Base-by-base conservation (phyloP, 2,329 filamentous ascomycete species). In the Thielaviopsis ethacetica region DNA sequence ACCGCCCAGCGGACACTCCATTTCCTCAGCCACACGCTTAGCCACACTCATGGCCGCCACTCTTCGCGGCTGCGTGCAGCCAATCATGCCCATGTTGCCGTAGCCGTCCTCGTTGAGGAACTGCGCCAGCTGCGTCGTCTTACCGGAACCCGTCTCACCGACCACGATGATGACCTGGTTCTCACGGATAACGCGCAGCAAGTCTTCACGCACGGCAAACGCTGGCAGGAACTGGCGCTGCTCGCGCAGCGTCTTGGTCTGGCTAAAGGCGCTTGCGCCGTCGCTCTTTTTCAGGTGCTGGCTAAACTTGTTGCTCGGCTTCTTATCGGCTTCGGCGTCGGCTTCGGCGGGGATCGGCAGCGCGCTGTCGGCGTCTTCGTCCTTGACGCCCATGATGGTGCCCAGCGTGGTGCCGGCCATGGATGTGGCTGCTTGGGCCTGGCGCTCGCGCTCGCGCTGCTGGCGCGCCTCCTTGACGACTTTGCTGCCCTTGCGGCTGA, bases 11-110 rank as follows among this genome's bases (percentile, higher is more conserved):
- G 85, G 85, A 52, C 95, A 90, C 65, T 95, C 88, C 94, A 98
- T 98, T 73, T 98, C 93, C 72, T 98, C 93, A 60, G 88, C 89
- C 47, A 98, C 93, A 75, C 93, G 90, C 71, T 97, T 97, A 1
- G 93, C 93, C 27, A 98, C 93, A 72, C 91, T 96, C 93, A 98
- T 98, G 22, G 93, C 93, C 24, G 93, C 93, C 38, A 98, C 94
- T 76, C 93, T 87, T 66, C 93, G 83, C 57, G 93, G 93, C 65
- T 98, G 93, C 1, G 93, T 98, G 68, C 93, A 98, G 4, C 90
- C 91, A 65, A 98, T 97, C 78, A 96, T 84, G 54, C 93, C 93
- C 34, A 78, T 73, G 59, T 85, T 86, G 15, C 85, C 88, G 68
- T 96, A 98, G 0, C 94, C 94, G 66, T 97, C 93, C 70, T 98